Percentiles rank a stretch among this genome's conserved stretches.
Evolutionary conservation across 176 grass and related monocot species (phyloP).

Genomic region (Carex littledalei): DNA sequence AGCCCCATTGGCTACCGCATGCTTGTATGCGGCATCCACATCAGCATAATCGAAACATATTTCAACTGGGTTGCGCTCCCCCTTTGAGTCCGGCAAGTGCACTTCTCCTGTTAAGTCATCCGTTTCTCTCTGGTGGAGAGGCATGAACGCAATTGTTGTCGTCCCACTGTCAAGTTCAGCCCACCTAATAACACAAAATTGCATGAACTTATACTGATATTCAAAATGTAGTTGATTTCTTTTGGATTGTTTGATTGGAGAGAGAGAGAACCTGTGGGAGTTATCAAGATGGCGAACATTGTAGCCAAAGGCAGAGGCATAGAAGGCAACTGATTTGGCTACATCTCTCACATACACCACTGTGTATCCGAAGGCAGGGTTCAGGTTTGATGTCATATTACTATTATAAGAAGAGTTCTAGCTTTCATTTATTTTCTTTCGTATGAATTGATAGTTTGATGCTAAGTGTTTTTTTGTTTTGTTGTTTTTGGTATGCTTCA

Average conservation of each 20-base stretch:
- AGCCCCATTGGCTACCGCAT: constrained; percentile 49
- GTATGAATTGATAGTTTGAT: no score
- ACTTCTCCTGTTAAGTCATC: constrained; percentile 50
- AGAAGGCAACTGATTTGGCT: constrained; percentile 49
- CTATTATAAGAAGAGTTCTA: no score
- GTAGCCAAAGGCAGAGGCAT: constrained; percentile 66
- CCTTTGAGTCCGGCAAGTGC: constrained; percentile 27
- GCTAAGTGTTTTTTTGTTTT: no score
- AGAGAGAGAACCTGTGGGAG: constrained; percentile 28
- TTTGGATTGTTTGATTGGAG: neutral
- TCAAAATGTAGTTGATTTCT: neutral
- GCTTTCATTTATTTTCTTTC: no score
- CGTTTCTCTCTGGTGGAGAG: constrained; percentile 74
- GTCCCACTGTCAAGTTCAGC: constrained; percentile 72
- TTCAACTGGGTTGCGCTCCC: constrained; percentile 46
- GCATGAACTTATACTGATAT: neutral
- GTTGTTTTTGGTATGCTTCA: no score
- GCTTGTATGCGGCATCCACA: constrained; percentile 61
- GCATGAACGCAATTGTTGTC: constrained; percentile 83
- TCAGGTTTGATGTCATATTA: constrained; percentile 35
- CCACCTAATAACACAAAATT: constrained; percentile 37
- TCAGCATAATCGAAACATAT: constrained; percentile 78
- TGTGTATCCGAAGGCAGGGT: constrained; percentile 42
- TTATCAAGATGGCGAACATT: constrained; percentile 54
- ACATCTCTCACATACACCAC: constrained; percentile 62